Conservation (phyloP, 768 basidiomycete species). For the Dendrothele bispora region DNA sequence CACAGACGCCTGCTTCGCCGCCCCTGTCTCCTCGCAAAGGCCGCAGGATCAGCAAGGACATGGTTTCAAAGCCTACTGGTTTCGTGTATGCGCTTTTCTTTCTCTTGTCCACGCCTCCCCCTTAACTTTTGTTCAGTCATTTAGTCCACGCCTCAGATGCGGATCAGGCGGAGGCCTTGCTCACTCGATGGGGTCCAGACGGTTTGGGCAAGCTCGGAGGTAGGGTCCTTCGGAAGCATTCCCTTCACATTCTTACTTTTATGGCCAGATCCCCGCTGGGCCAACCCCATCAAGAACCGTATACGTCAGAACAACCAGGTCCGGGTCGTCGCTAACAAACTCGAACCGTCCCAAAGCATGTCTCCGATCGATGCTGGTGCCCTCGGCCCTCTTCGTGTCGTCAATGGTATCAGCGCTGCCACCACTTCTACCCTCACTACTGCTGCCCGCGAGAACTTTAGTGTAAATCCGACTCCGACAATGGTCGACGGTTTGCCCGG, state of each 20-base stretch:
- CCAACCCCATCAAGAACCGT: conserved; percentile 80
- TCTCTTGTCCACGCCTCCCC: conserved; percentile 7
- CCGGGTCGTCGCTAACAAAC: conserved; percentile 66
- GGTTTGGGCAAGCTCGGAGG: conserved; percentile 87
- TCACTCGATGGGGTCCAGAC: conserved; percentile 87
- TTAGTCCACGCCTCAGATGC: conserved; percentile 90
- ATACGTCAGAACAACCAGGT: conserved; percentile 68
- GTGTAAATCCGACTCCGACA: conserved; percentile 30
- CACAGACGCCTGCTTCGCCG: conserved; percentile 27
- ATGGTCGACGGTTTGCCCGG: conserved; percentile 49
- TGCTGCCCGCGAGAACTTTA: conserved; percentile 69
- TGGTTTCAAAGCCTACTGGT: conserved; percentile 81
- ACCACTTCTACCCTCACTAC: conserved; percentile 75
- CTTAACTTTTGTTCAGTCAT: conserved; percentile 55
- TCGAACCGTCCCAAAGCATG: conserved; percentile 55
- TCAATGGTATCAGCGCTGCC: conserved; percentile 73
- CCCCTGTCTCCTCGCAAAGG: conserved; percentile 47
- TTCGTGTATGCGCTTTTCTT: conserved; percentile 67
- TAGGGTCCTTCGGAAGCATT: conserved; percentile 34
- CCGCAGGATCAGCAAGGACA: conserved; percentile 80
- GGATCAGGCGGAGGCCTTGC: conserved; percentile 83
- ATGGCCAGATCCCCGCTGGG: conserved; percentile 80
- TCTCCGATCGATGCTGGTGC: conserved; percentile 39
- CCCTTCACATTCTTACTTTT: conserved; percentile 25
- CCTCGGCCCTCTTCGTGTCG: conserved; percentile 65